Conservation (phyloP, 2,329 filamentous ascomycete genomes). For the Byssothecium circinans region DNA sequence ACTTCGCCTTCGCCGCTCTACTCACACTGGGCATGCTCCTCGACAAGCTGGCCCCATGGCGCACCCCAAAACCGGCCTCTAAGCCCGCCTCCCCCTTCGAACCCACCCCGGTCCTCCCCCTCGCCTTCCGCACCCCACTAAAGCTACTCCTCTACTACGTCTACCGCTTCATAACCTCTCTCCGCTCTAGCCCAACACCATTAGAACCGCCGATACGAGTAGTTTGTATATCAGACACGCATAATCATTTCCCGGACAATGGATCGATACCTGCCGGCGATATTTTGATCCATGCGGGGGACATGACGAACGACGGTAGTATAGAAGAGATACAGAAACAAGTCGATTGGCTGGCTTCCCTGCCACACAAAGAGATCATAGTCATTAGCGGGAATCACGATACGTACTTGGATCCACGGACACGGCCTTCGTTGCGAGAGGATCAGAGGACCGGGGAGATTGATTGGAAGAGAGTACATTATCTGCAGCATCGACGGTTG, state of each 20-base stretch:
- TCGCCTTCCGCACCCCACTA: conserved; percentile 68
- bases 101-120: conserved; percentile 58
- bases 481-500: conserved; percentile 70
- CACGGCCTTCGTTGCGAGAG: conserved; percentile 52
- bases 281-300: conserved; percentile 86
- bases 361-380: conserved; percentile 79
- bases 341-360: conserved; percentile 75
- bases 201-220: conserved; percentile 67
- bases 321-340: conserved; percentile 75
- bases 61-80: conserved; percentile 18
- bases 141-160: conserved; percentile 63
- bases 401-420: conserved; percentile 73
- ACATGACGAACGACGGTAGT: conserved; percentile 75
- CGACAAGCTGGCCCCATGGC: conserved; percentile 30
- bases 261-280: conserved; percentile 71
- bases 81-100: conserved; percentile 45
- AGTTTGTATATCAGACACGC: conserved; percentile 90
- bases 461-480: conserved; percentile 69
- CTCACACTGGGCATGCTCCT: conserved; percentile 29
- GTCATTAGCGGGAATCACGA: conserved; percentile 89
- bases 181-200: conserved; percentile 67
- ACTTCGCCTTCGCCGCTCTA: background rate
- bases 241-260: conserved; percentile 61
- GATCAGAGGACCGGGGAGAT: conserved; percentile 60
- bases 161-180: conserved; percentile 65